phyloP scores from a whole-genome alignment of 352 stramenopile genomes.

The Phytophthora sp. region DNA sequence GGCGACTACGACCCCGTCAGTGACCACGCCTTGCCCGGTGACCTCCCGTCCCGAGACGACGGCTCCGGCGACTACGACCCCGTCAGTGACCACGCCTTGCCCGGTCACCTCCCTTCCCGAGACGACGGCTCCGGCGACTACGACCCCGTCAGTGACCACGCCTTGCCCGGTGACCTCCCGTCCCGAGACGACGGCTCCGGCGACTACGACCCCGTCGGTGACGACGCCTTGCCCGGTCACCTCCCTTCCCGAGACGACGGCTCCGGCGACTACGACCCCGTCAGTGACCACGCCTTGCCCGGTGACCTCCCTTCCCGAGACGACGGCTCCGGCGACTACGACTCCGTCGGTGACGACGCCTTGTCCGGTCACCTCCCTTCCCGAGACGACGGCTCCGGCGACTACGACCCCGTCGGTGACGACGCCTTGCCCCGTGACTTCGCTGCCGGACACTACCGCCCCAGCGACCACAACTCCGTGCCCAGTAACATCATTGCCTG shows the following conservation, averaged over 20 bases:
- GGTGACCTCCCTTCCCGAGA: conserved; percentile 4
- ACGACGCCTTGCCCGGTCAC: conserved; percentile 1
- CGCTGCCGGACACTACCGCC: not conserved
- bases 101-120: conserved; percentile 8
- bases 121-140: not conserved
- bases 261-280: not conserved
- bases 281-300: conserved; percentile 3
- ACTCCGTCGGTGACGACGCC: not conserved
- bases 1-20: not conserved
- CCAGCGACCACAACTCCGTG: not conserved
- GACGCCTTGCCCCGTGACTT: conserved; percentile 5
- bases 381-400: not conserved
- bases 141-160: not conserved
- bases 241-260: not conserved
- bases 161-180: conserved; percentile 16
- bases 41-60: conserved; percentile 8
- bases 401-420: not conserved
- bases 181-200: conserved; percentile 1
- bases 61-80: not conserved
- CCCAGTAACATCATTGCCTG: not conserved
- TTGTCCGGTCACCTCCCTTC: conserved; percentile 1
- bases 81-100: not conserved
- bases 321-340: not conserved
- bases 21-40: conserved; percentile 6
- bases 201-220: not conserved